A percentile compares a stretch with the other conserved stretches of the same genome.
phyloP scores from a whole-genome alignment of 1,284 basidiomycete genomes.

The Porogramme epimiltina region DNA sequence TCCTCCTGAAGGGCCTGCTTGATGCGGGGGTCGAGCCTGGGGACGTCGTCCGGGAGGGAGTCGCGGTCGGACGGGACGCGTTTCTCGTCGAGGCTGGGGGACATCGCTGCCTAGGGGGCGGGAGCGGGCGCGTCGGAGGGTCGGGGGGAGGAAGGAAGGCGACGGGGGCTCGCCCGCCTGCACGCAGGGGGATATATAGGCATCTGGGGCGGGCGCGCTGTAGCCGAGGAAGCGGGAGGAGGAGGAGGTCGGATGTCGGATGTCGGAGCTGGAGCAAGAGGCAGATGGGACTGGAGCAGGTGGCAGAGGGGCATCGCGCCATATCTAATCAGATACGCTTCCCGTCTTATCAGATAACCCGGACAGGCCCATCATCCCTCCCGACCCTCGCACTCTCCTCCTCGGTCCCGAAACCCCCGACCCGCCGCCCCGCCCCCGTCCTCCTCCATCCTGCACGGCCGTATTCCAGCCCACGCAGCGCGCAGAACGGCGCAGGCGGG shows the following conservation, averaged over 20 bases:
- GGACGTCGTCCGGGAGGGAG: constrained; percentile 11
- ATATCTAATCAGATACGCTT: constrained; percentile 7
- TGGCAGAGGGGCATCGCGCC: background rate
- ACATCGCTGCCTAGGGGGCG: constrained; percentile 4
- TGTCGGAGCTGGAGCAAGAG: too few relatives aligned
- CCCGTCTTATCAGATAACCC: constrained; percentile 7
- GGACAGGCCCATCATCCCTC: background rate
- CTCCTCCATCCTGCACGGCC: too few relatives aligned
- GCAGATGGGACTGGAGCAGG: too few relatives aligned
- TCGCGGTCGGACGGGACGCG: constrained; percentile 1
- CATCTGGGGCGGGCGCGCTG: background rate
- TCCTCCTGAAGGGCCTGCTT: constrained; percentile 17
- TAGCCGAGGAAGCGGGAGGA: background rate
- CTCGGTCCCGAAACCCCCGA: too few relatives aligned
- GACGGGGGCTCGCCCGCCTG: background rate
- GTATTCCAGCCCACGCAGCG: too few relatives aligned
- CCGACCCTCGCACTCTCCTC: too few relatives aligned
- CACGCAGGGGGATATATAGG: background rate
- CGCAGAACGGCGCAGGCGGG: too few relatives aligned
- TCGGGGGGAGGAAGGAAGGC: background rate
- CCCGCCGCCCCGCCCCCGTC: too few relatives aligned
- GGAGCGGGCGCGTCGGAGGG: background rate
- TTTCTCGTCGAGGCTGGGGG: constrained; percentile 8
- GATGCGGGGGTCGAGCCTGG: constrained; percentile 10
- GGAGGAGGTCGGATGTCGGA: too few relatives aligned